A percentile compares a stretch with the other conserved stretches of the same genome.
Evolutionary conservation across 1,139 yeast genomes (phyloP).

Genomic region (Taphrina populina): DNA sequence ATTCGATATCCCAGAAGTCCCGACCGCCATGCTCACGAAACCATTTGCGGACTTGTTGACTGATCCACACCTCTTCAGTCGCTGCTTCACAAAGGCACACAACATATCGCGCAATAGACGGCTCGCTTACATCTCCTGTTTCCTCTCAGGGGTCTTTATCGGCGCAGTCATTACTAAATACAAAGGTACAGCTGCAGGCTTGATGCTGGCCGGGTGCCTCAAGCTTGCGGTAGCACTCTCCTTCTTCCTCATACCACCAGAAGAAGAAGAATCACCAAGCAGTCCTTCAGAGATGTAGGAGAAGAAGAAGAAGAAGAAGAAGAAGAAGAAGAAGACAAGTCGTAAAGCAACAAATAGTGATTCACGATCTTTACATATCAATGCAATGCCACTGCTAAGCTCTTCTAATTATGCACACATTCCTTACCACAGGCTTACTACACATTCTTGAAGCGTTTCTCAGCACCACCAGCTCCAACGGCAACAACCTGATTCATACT

Average conservation of each 20-base stretch:
- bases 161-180: slow-evolving; percentile 18
- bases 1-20: slow-evolving; percentile 14
- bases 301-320: no score
- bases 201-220: slow-evolving; percentile 19
- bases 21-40: slow-evolving; percentile 3
- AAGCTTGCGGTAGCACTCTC: slow-evolving; percentile 15
- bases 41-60: slow-evolving; percentile 24
- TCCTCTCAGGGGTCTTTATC: slow-evolving; percentile 21
- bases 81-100: background rate
- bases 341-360: no score
- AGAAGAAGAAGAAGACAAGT: no score
- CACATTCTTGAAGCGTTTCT: slow-evolving; percentile 16
- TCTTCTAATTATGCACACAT: no score
- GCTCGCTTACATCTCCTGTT: slow-evolving; percentile 11
- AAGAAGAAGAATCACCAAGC: background rate
- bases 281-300: no score
- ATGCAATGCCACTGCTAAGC: no score
- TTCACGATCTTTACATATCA: no score
- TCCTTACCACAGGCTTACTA: no score
- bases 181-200: background rate
- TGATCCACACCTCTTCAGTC: slow-evolving; percentile 23
- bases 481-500: slow-evolving; percentile 13
- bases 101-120: slow-evolving; percentile 12
- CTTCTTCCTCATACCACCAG: slow-evolving; percentile 9
- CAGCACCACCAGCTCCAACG: slow-evolving; percentile 5